These are phyloP conservation scores for Verticillium nonalfalfae DNA, from an alignment of 2,329 filamentous ascomycete genomes.

Conservation along the genomic window DNA sequence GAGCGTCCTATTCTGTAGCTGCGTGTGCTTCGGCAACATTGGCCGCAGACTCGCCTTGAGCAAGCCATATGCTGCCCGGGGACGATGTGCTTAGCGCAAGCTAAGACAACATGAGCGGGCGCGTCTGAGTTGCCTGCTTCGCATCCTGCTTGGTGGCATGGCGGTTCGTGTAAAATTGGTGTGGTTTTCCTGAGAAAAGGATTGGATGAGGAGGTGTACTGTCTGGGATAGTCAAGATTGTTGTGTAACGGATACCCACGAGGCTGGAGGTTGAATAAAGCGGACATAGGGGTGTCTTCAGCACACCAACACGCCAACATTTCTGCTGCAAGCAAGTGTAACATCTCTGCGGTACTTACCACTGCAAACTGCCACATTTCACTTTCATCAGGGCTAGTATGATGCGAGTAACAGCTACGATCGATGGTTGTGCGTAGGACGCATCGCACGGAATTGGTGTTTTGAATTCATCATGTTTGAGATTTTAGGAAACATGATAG, in stretches of 20 bases:
- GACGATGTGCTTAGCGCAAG: conserved; percentile 27
- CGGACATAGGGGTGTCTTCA: not conserved
- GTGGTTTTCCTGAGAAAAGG: too few relatives aligned
- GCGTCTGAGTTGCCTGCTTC: too few relatives aligned
- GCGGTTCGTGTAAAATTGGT: too few relatives aligned
- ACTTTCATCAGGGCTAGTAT: too few relatives aligned
- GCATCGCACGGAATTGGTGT: too few relatives aligned
- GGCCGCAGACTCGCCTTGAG: conserved; percentile 69
- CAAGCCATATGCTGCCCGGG: conserved; percentile 30
- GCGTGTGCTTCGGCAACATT: conserved; percentile 94
- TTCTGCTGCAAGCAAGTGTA: not conserved
- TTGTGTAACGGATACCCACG: not conserved
- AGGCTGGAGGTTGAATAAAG: not conserved
- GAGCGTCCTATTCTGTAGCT: conserved; percentile 90
- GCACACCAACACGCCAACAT: not conserved
- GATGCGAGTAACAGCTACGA: too few relatives aligned
- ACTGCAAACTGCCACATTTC: too few relatives aligned
- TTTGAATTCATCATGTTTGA: too few relatives aligned
- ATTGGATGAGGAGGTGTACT: not conserved
- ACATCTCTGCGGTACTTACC: too few relatives aligned
- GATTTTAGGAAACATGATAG: too few relatives aligned
- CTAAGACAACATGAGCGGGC: not conserved
- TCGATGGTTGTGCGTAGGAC: too few relatives aligned
- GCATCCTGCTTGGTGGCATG: not conserved
- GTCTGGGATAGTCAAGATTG: not conserved